Evolutionary conservation across 2,329 filamentous ascomycete species (phyloP).

Genomic region (Neoscytalidium dimidiatum): DNA sequence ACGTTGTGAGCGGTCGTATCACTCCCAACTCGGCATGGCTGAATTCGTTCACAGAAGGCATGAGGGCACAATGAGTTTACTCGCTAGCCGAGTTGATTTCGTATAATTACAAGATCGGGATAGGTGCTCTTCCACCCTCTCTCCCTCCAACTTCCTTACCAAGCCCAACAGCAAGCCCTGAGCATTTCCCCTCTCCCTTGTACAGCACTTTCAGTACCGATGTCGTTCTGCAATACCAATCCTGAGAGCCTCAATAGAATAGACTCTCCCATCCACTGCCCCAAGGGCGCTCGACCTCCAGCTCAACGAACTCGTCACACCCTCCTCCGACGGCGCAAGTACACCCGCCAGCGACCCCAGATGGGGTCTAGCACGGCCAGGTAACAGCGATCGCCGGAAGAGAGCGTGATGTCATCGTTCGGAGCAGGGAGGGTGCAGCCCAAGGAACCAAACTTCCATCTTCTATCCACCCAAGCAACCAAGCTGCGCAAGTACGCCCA

Average conservation of each 20-base stretch:
- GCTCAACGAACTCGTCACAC: slow-evolving; percentile 11
- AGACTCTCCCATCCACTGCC: neutral
- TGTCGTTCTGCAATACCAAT: neutral
- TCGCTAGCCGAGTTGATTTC: neutral
- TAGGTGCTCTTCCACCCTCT: neutral
- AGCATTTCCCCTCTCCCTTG: neutral
- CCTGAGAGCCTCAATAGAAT: neutral
- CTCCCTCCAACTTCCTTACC: neutral
- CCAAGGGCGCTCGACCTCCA: neutral
- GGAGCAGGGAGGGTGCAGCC: neutral
- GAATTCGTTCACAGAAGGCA: neutral
- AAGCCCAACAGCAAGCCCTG: neutral
- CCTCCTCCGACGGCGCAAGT: slow-evolving; percentile 5
- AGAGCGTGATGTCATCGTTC: neutral
- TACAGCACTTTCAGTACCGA: neutral
- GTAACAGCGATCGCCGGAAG: slow-evolving; percentile 10
- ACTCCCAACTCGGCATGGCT: neutral
- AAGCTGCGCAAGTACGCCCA: slow-evolving; percentile 2
- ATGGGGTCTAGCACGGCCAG: neutral
- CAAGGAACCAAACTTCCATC: neutral
- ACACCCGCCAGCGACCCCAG: slow-evolving; percentile 9
- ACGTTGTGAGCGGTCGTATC: no score
- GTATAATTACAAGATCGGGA: neutral
- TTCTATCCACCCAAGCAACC: slow-evolving; percentile 1
- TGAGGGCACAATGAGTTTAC: neutral